Percentiles rank a stretch among this genome's conserved stretches.
Evolutionary conservation across 805 yeast genomes (phyloP).

Genomic region (Wickerhamiella sergipiensis): DNA sequence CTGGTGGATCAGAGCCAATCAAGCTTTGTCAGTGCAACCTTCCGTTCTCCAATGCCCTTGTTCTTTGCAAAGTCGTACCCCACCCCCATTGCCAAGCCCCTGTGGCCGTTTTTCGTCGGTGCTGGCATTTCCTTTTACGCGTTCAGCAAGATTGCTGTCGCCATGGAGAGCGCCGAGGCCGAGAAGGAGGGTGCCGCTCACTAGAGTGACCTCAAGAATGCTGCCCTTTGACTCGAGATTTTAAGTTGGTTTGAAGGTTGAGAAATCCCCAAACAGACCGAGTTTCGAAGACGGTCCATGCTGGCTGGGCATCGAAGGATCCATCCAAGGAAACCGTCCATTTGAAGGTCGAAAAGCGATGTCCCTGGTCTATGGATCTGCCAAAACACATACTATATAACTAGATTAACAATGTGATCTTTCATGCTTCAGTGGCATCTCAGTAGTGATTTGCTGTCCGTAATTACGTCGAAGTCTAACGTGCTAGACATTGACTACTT

Average conservation of each 20-base stretch:
- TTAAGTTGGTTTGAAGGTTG: too few relatives aligned
- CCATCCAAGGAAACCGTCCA: too few relatives aligned
- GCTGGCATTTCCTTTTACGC: conserved; percentile 61
- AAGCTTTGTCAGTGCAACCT: conserved; percentile 3
- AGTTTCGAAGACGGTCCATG: too few relatives aligned
- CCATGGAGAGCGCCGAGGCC: conserved; percentile 43
- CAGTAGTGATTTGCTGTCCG: too few relatives aligned
- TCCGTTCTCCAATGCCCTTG: conserved; percentile 1
- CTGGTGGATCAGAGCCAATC: conserved; percentile 1
- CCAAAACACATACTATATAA: neutral
- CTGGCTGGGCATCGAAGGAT: too few relatives aligned
- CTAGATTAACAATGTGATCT: neutral
- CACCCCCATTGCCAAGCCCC: conserved; percentile 48
- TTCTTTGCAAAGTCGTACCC: conserved; percentile 29
- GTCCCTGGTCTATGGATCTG: too few relatives aligned
- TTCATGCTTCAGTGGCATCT: too few relatives aligned
- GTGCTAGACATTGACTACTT: too few relatives aligned
- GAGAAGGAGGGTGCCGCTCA: neutral
- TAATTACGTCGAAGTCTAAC: too few relatives aligned
- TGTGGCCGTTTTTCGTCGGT: conserved; percentile 84
- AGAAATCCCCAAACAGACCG: too few relatives aligned
- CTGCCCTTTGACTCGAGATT: too few relatives aligned
- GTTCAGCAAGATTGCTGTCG: conserved; percentile 53
- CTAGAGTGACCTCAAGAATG: neutral
- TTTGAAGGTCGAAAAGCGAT: too few relatives aligned